A percentile compares a stretch with the other conserved stretches of the same genome.
phyloP scores from a whole-genome alignment of 495 filamentous ascomycete species.

The Trichoderma asperelloides region DNA sequence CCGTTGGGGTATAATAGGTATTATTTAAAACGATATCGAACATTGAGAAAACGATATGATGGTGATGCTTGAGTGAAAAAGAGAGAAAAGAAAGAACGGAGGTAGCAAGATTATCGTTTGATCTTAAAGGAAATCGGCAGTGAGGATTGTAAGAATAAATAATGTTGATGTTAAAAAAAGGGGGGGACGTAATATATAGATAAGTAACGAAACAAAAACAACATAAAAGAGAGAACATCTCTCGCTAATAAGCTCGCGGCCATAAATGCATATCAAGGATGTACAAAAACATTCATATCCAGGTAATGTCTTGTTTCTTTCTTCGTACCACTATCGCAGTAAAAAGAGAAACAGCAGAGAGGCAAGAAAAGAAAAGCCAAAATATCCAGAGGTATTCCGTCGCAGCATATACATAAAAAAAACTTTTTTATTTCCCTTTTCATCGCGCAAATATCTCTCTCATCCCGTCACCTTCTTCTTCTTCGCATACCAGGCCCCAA shows the following conservation, averaged over 20 bases:
- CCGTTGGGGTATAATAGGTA: constrained; percentile 50
- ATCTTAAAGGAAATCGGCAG: neutral
- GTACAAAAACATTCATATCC: neutral
- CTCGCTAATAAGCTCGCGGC: neutral
- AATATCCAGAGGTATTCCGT: neutral
- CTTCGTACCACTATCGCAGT: neutral
- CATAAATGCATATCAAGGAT: neutral
- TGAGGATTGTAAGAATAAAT: neutral
- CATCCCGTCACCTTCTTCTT: constrained; percentile 21
- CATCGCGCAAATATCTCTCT: neutral
- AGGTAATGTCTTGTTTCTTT: neutral
- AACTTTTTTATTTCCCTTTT: neutral
- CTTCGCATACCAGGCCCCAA: constrained; percentile 95
- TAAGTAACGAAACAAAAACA: neutral
- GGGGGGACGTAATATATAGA: neutral
- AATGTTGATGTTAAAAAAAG: no score
- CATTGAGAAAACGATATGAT: constrained; percentile 76
- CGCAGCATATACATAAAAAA: no score
- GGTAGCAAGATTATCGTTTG: no score
- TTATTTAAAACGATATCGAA: constrained; percentile 88
- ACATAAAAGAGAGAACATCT: neutral
- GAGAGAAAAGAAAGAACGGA: neutral
- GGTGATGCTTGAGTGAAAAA: neutral
- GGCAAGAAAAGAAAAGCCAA: neutral
- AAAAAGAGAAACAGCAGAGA: neutral